Base-by-base conservation (phyloP, 768 basidiomycete genomes). In the Tremella yokohamensis region DNA sequence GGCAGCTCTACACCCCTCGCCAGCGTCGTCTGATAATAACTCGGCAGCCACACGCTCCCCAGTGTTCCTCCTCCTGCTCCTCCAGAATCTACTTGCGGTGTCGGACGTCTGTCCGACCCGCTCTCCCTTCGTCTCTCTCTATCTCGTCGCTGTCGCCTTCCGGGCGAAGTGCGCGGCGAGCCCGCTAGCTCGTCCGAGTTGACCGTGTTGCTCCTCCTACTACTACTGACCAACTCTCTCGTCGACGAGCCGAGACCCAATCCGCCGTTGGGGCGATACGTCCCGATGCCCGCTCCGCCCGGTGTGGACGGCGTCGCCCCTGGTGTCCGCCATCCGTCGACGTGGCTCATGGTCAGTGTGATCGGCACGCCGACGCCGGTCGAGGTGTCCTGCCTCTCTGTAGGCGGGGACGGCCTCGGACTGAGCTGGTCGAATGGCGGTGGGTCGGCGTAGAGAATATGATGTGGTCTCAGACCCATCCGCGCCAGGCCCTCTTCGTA, bases 41-140 rank as follows among this genome's bases (percentile, higher is more conserved):
- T 63, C 39, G 65, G 65, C 42, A 67, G 48, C 62, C 62, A 61
- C n/a, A 48, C 54, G 49, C 54, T 56, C 42, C 45, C 44, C 44
- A 52, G 26, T 48, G 6, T 49, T 54, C n/a, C 45, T 37, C 18
- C 24, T 57, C 40, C 52, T n/a, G 45, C 49, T 26, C 54, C 38
- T 24, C 34, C 29, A 4, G 18, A 25, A n/a, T n/a, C 13, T 50
- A 20, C 39, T 34, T 53, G 26, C n/a, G 22, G 56, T 20, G 20
- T 39, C 50, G 12, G 29, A 4, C 29, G 29, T 11, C 6, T 11
- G 11, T 34, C 29, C 6, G 4, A 11, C 11, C 29, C 29, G 49
- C 19, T 39, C 52, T 40, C n/a, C 48, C 22, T 37, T 47, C 45
- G 15, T n/a, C 57, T 16, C 47, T 42, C 51, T 26, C 51, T 18